Base-by-base conservation (phyloP, 257 asterid species). In the Perilla frutescens region DNA sequence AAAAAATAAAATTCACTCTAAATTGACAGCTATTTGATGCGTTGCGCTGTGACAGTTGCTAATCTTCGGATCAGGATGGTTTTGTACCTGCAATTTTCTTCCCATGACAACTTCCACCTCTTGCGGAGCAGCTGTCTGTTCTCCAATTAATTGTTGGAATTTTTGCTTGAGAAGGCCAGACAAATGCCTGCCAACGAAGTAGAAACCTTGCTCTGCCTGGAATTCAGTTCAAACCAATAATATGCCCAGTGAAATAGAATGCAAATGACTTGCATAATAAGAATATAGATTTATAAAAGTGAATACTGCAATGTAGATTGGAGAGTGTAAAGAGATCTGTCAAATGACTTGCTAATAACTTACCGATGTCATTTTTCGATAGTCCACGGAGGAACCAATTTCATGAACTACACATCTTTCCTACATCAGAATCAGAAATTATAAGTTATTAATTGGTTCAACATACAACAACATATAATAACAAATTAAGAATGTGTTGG, bases 31-130 rank as follows among this genome's bases (percentile, higher is more conserved):
- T 15, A 44, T 15, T 9, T 9, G 51, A 9, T 44, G 12, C 9
- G 13, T 41, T 8, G 31, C 36, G 12, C 9, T 37, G 39, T 9
- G 10, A 53, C 39, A 77, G 39, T 50, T 29, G 59, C 36, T 57
- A 7, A 57, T 48, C 26, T 8, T 10, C 41, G 15, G 49, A 47
- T 36, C 47, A 7, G 5, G 15, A 57, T 59, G 6, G 31, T 11
- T 76, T 68, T 31, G 13, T 78, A 93, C 98, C 84, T 72, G 85
- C 77, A 93, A 82, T 81, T 85, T 91, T 82, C 97, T 89, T 49
- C 98, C 98, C 98, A 93, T 93, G 77, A 93, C 89, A 78, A 93
- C 97, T 74, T 91, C 95, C 37, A 91, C 96, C 76, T 84, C 93
- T 68, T 91, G 96, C 4, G 93, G 88, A 72, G 81, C 66, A 45